Evolutionary conservation across 495 filamentous ascomycete species (phyloP), one percentile per base, ranked within the genome.

Genomic region (Beverwykella pulmonaria): DNA sequence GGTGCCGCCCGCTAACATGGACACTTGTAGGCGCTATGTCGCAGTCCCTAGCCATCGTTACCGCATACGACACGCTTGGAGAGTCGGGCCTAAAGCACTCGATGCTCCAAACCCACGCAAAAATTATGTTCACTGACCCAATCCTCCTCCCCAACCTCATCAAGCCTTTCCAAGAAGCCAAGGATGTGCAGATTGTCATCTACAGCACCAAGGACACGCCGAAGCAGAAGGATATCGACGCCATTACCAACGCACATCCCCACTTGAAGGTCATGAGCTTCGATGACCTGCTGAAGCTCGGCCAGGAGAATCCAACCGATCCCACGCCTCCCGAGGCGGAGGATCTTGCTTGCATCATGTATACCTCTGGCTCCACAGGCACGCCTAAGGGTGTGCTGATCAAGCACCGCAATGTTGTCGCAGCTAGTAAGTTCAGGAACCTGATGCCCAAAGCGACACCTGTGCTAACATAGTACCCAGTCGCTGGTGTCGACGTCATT

Each of bases 311-410:
- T 73, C 87, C 84, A 9, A 85, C 87, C 49, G 93, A 97, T 9
- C 86, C 91, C 19, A 87, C 91, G 19, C 89, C 92, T 41, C 93
- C 94, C 2, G 77, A 81, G 26, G 83, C 91, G 1, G 91, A 97
- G 53, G 93, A 97, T 75, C 85, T 98, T 14, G 94, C 90, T 83
- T 97, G 94, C 75, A 96, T 98, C 77, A 98, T 98, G 94, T 98
- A 98, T 81, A 98, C 94, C 1, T 98, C 94, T 30, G 94, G 94
- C 47, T 96, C 93, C n/a, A 98, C 94, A 4, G 94, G 94, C 53
- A 86, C 92, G 0, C 94, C 94, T 36, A 98, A 98, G 83, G 94
- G 94, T 78, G 94, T 98, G 27, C 87, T 92, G 30, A 78, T 98
- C 68, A 94, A 88, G 71, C 94, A 98, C 76, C 89, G 80, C 59